These are phyloP conservation scores for Calonectria hawksworthii DNA, from an alignment of 2,329 filamentous ascomycete genomes.

Conservation along the genomic window DNA sequence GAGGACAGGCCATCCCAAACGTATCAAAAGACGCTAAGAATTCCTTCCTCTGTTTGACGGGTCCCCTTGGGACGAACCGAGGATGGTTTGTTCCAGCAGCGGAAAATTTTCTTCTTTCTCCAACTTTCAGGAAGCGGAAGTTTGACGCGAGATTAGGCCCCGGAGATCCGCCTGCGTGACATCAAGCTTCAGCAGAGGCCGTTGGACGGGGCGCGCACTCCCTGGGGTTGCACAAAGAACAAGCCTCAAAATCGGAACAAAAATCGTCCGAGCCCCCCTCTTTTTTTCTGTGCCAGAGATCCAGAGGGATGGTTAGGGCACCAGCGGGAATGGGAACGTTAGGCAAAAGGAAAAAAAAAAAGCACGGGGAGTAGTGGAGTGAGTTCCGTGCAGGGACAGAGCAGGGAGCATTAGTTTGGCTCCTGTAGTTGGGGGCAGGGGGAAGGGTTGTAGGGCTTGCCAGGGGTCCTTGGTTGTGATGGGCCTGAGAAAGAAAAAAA, in stretches of 20 bases:
- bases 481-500: background rate
- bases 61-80: background rate
- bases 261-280: constrained; percentile 7
- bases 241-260: background rate
- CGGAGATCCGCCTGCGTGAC: background rate
- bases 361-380: constrained; percentile 21
- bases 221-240: background rate
- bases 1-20: background rate
- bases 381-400: constrained; percentile 15
- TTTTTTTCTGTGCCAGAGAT: background rate
- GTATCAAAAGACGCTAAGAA: background rate
- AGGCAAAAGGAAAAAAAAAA: background rate
- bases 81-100: background rate
- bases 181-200: background rate
- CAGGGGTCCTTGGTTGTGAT: constrained; percentile 7
- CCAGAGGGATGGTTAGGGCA: constrained; percentile 19
- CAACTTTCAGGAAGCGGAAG: background rate
- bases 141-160: background rate
- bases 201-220: background rate
- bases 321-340: background rate
- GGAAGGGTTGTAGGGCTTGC: constrained; percentile 20
- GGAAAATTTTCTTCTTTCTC: background rate
- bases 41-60: background rate
- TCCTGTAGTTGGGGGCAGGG: constrained; percentile 1
- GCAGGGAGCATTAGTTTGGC: background rate